Base-by-base conservation (phyloP, 1,139 yeast genomes). In the Cylindricascospora bacillispora region DNA sequence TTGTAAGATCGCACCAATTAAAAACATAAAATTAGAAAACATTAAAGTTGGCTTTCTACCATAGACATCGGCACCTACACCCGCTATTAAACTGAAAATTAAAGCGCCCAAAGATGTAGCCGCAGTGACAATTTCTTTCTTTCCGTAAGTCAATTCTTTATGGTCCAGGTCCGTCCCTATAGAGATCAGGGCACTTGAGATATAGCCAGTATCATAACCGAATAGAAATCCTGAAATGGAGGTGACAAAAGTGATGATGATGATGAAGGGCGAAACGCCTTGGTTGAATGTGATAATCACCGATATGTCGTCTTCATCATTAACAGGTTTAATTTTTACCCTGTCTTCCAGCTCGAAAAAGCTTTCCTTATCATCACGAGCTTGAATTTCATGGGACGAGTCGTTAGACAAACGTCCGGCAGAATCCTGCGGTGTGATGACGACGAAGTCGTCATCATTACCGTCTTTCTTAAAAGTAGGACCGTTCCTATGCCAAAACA, bases 121-220 rank as follows among this genome's bases (percentile, higher is more conserved):
- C n/a, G 94, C 78, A 0, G 97, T 86, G 46, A 86, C 82, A 40
- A 81, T 63, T 56, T 86, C 94, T 56, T 81, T 80, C 42, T 85
- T 76, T 29, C 93, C 89, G 33, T 70, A 68, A 0, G 86, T 64
- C 31, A 82, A 57, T 4, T 59, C 44, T 30, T 60, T 58, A 18
- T 62, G 62, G 42, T 65, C 70, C 29, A 86, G 67, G 49, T 81
- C 94, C 5, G 73, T 69, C 5, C 89, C 85, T 29, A 86, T 72
- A 25, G 83, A 73, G 12, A 85, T 93, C 47, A 86, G 63, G 0
- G 95, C 95, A 11, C 93, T 76, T 1, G 95, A 85, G 27, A 86
- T 83, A 56, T 86, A 86, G 37, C 95, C 97, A 0, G 97, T 86
- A 54, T 86, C 97, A 51, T 86, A 86, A 40, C 97, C 97, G 57